phyloP scores from a whole-genome alignment of 2,329 filamentous ascomycete genomes.

The Aspergillus sergii region DNA sequence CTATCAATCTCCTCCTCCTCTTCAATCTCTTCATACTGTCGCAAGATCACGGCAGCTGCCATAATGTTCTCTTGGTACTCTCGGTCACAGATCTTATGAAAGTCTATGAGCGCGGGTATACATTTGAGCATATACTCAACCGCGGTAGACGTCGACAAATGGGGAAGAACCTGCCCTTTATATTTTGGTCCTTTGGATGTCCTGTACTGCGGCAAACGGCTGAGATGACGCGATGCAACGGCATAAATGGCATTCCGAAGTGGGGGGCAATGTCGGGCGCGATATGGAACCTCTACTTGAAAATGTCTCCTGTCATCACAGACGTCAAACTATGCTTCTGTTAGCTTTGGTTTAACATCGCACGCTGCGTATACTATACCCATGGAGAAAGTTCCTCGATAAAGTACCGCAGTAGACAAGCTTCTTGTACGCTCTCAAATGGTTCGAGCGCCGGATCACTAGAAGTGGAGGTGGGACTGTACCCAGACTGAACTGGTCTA shows the following conservation, averaged over 20 bases:
- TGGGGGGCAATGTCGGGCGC: constrained; percentile 22
- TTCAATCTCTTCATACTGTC: constrained; percentile 31
- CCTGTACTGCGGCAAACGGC: constrained; percentile 23
- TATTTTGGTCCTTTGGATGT: constrained; percentile 20
- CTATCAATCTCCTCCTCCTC: constrained; percentile 31
- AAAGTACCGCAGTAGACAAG: constrained; percentile 26
- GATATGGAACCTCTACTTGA: constrained; percentile 21
- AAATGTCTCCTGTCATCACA: constrained; percentile 26
- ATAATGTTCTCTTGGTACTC: constrained; percentile 28
- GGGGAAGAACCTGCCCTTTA: constrained; percentile 16
- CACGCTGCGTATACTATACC: constrained; percentile 13
- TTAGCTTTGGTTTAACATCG: not conserved
- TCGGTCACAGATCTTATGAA: constrained; percentile 19
- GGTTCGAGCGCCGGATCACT: not conserved
- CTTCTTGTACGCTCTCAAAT: constrained; percentile 15
- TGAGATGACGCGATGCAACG: constrained; percentile 25
- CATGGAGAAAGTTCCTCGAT: constrained; percentile 31
- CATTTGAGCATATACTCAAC: constrained; percentile 27
- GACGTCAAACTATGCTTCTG: constrained; percentile 22
- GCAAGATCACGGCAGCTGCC: constrained; percentile 28
- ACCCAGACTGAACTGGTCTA: not conserved
- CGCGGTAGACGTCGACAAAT: constrained; percentile 20
- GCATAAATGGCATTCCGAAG: constrained; percentile 28
- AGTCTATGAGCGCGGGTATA: constrained; percentile 23
- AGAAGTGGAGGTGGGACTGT: not conserved